A percentile compares a stretch with the other conserved stretches of the same genome.
Conservation (phyloP, 129 eudicot genomes). For the Dittrichia graveolens region DNA sequence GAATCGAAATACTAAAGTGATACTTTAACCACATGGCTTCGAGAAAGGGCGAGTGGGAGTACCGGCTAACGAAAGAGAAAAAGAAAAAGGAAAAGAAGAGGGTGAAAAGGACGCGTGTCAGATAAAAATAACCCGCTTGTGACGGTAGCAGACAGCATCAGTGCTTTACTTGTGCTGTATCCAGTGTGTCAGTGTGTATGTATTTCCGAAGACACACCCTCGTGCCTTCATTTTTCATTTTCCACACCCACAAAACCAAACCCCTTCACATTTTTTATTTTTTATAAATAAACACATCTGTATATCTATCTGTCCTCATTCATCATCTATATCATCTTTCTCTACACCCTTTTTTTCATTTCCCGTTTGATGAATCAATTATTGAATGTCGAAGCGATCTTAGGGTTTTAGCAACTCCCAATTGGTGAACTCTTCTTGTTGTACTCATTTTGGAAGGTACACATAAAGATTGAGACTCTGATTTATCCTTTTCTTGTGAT, state of each 20-base stretch:
- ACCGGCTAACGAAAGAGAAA: constrained; percentile 8
- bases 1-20: too few relatives aligned
- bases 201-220: constrained; percentile 36
- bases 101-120: constrained; percentile 42
- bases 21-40: neutral
- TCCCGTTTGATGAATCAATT: constrained; percentile 16
- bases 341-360: constrained; percentile 16
- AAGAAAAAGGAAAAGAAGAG: neutral
- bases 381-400: constrained; percentile 35
- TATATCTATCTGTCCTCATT: constrained; percentile 21
- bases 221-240: constrained; percentile 23
- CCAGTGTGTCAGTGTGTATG: constrained; percentile 29
- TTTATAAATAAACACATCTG: constrained; percentile 15
- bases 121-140: constrained; percentile 35
- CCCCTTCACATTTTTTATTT: neutral
- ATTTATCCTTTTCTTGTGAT: constrained; percentile 4
- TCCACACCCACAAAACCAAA: constrained; percentile 10
- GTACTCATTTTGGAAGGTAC: constrained; percentile 27
- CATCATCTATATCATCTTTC: constrained; percentile 21
- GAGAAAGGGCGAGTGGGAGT: constrained; percentile 9
- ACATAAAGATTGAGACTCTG: constrained; percentile 12
- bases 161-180: constrained; percentile 39
- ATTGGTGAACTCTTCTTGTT: constrained; percentile 8
- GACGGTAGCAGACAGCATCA: constrained; percentile 39
- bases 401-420: constrained; percentile 24